Percentiles rank a stretch among this genome's conserved stretches.
Evolutionary conservation across 1,139 yeast species (phyloP).

Genomic region (Kodamaea sp.): DNA sequence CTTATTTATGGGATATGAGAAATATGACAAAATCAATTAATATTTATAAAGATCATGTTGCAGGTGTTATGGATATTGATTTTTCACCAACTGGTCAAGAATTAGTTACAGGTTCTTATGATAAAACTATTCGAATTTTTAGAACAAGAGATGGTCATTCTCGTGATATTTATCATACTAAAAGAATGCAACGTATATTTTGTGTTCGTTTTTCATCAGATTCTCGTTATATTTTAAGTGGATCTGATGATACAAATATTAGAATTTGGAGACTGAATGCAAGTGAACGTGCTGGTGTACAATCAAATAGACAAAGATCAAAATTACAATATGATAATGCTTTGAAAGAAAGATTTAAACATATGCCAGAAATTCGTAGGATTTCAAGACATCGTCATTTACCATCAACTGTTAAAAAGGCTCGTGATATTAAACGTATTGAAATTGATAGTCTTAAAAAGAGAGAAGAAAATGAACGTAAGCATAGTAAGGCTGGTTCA

Average conservation of each 20-base stretch:
- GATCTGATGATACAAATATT: conserved; percentile 94
- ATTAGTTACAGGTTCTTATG: conserved; percentile 92
- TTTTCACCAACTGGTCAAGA: conserved; percentile 97
- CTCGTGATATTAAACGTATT: conserved; percentile 75
- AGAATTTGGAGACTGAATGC: conserved; percentile 91
- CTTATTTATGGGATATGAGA: conserved; percentile 95
- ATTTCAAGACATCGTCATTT: conserved; percentile 90
- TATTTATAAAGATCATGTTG: conserved; percentile 92
- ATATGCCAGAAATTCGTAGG: conserved; percentile 94
- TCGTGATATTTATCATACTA: conserved; percentile 92
- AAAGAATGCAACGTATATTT: conserved; percentile 94
- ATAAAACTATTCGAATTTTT: conserved; percentile 83
- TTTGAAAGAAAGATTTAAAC: conserved; percentile 85
- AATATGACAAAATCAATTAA: conserved; percentile 74
- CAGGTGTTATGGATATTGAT: conserved; percentile 93
- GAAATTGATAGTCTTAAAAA: conserved; percentile 72
- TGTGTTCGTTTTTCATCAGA: conserved; percentile 84
- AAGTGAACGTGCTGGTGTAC: conserved; percentile 76
- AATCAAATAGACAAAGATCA: conserved; percentile 74
- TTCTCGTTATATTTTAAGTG: conserved; percentile 78
- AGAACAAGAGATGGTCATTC: conserved; percentile 82
- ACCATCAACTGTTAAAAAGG: conserved; percentile 82
- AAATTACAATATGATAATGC: conserved; percentile 89
- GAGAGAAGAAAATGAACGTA: conserved; percentile 77
- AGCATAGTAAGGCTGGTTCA: conserved; percentile 69